These are phyloP conservation scores for Ceratocystis smalleyi DNA, from an alignment of 2,329 filamentous ascomycete genomes.

Conservation along the genomic window DNA sequence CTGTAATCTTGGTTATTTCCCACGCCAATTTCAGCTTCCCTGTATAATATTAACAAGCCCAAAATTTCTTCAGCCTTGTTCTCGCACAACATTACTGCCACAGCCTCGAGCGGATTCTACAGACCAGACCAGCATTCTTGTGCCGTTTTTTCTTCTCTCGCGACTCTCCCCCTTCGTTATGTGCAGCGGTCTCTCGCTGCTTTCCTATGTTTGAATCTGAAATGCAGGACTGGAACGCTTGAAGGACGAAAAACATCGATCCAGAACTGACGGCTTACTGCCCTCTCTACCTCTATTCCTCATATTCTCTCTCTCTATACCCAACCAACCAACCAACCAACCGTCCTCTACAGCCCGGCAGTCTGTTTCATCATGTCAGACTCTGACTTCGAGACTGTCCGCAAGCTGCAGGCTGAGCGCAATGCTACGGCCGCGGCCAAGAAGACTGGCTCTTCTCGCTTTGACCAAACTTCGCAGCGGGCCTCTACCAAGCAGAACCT, in stretches of 20 bases:
- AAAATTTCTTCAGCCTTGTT: constrained; percentile 17
- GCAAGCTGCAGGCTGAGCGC: constrained; percentile 81
- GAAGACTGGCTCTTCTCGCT: constrained; percentile 59
- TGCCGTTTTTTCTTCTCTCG: constrained; percentile 20
- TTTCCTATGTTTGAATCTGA: constrained; percentile 15
- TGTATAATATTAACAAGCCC: constrained; percentile 14
- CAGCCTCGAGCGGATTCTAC: constrained; percentile 22
- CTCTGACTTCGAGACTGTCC: constrained; percentile 76
- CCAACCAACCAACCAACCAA: not conserved
- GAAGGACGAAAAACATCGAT: constrained; percentile 16
- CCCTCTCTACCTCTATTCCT: not conserved
- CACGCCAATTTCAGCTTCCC: constrained; percentile 17
- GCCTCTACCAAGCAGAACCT: constrained; percentile 79
- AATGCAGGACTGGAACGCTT: constrained; percentile 17
- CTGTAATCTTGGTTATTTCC: constrained; percentile 13
- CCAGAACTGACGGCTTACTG: constrained; percentile 7
- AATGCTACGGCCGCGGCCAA: constrained; percentile 64
- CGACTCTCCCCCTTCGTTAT: constrained; percentile 23
- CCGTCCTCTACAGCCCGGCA: not conserved
- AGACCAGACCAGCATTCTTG: constrained; percentile 18
- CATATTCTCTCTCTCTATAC: not conserved
- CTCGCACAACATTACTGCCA: constrained; percentile 21
- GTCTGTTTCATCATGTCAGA: constrained; percentile 42
- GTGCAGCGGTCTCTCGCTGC: constrained; percentile 17
- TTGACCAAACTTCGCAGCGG: constrained; percentile 66